phyloP scores from a whole-genome alignment of 441 rosid species.

The Viola pubescens region DNA sequence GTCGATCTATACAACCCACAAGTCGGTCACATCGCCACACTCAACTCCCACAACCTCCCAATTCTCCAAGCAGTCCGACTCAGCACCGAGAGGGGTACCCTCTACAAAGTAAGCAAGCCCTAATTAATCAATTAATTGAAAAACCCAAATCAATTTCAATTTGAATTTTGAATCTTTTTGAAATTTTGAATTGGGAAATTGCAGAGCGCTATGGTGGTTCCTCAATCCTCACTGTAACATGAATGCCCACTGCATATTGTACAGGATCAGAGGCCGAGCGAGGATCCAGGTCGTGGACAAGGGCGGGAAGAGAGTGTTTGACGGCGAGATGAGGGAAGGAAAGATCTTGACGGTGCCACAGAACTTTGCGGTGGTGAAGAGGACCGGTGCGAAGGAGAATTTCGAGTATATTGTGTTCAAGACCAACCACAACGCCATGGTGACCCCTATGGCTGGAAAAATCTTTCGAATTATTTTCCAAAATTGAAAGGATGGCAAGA shows the following conservation, averaged over 20 bases:
- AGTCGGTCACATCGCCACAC: constrained; percentile 45
- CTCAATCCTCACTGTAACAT: constrained; percentile 62
- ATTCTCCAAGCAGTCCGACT: constrained; percentile 42
- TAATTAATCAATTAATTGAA: neutral
- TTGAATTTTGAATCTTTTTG: neutral
- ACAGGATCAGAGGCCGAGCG: constrained; percentile 46
- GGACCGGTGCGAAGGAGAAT: constrained; percentile 29
- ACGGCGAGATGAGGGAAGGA: constrained; percentile 42
- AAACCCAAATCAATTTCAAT: no score
- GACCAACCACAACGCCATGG: constrained; percentile 54
- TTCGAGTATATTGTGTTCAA: constrained; percentile 60
- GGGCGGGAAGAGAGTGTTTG: constrained; percentile 48
- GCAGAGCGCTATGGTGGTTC: constrained; percentile 52
- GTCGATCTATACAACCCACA: constrained; percentile 52
- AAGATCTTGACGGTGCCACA: constrained; percentile 56
- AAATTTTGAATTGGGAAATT: neutral
- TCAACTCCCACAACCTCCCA: constrained; percentile 60
- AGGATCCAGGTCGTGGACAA: constrained; percentile 51
- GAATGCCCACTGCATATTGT: constrained; percentile 56
- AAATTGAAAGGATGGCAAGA: no score
- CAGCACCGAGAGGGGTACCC: constrained; percentile 46
- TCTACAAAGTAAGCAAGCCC: constrained; percentile 30
- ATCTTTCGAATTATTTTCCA: no score
- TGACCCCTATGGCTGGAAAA: constrained; percentile 43
- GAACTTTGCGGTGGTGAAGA: constrained; percentile 46